These are phyloP conservation scores for Xylariomycetidae sp. DNA, from an alignment of 2,329 filamentous ascomycete species.

Conservation along the genomic window DNA sequence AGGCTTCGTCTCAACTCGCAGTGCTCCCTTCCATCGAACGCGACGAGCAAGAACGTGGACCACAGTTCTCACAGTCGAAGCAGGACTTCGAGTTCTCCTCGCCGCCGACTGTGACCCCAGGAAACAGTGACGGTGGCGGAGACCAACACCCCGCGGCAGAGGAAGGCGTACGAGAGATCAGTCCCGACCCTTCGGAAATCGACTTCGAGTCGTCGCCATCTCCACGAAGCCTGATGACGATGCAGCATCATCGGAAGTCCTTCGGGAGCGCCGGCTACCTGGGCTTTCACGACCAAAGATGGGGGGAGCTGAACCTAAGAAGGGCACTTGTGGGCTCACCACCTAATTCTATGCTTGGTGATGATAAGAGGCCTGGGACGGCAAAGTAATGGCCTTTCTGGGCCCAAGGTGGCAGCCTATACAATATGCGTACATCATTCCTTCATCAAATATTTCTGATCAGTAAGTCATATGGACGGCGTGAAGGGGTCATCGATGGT, in stretches of 20 bases:
- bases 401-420: too few relatives aligned
- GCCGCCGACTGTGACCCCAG: slow-evolving; percentile 12
- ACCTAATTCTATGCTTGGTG: too few relatives aligned
- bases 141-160: background rate
- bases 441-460: too few relatives aligned
- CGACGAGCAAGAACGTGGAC: too few relatives aligned
- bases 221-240: background rate
- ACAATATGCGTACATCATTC: too few relatives aligned
- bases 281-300: slow-evolving; percentile 24
- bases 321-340: slow-evolving; percentile 16
- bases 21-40: too few relatives aligned
- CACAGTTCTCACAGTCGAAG: slow-evolving; percentile 21
- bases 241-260: slow-evolving; percentile 16
- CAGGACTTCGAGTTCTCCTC: slow-evolving; percentile 23
- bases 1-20: too few relatives aligned
- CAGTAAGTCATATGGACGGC: too few relatives aligned
- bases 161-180: background rate
- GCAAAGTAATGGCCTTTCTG: too few relatives aligned
- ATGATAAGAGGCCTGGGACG: too few relatives aligned
- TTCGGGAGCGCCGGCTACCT: slow-evolving; percentile 28
- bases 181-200: slow-evolving; percentile 10
- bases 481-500: too few relatives aligned
- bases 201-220: slow-evolving; percentile 1
- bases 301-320: slow-evolving; percentile 18
- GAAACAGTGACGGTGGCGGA: slow-evolving; percentile 4